Base-by-base conservation (phyloP, 371 early-diverging fungal genomes). In the Saksenaea vasiformis region DNA sequence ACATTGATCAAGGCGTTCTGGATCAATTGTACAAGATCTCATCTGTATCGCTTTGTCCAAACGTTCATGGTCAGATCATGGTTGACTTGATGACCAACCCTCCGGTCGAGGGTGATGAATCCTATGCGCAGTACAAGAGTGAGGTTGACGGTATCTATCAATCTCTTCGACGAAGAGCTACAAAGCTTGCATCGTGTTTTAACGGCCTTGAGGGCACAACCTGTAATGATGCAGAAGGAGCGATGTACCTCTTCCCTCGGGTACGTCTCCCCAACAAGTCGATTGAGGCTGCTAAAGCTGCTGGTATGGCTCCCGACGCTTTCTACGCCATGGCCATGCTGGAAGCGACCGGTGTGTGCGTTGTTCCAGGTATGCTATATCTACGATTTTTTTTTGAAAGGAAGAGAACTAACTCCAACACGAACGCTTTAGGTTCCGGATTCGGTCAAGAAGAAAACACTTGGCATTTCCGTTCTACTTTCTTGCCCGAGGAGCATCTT, bases 1-100 rank as follows among this genome's bases (percentile, higher is more conserved):
- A 91, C 54, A 85, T 97, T 65, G 91, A 93, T 72, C 69, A 80
- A 4, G 69, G 77, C 10, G 90, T 97, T 37, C 75, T 89, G 73
- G 93, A 86, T 7, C 87, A 96, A 67, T 74, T 98, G 37, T 94
- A 97, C 80, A 98, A 98, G 82, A 82, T 97, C 60, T 92, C 95
- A 4, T 95, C 95, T 38, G 88, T 98, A 54, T 86, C 87, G 28
- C 82, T 98, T 56, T 98, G 98, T 71, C 94, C 98, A 31, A 96
- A 92, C 61, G 88, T 94, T 0, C 90, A 84, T 44, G 93, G 92
- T 56, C 92, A 93, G 67, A 88, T 93, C 67, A 86, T 93, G 81
- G 92, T 96, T 1, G 96, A 95, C 69, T 76, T 95, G 59, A 96
- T 98, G 96, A 93, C 94, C n/a, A 90, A 91, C 56, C 98, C 98